Evolutionary conservation across 176 grass and related monocot genomes (phyloP).

Genomic region (Ensete glaucum): DNA sequence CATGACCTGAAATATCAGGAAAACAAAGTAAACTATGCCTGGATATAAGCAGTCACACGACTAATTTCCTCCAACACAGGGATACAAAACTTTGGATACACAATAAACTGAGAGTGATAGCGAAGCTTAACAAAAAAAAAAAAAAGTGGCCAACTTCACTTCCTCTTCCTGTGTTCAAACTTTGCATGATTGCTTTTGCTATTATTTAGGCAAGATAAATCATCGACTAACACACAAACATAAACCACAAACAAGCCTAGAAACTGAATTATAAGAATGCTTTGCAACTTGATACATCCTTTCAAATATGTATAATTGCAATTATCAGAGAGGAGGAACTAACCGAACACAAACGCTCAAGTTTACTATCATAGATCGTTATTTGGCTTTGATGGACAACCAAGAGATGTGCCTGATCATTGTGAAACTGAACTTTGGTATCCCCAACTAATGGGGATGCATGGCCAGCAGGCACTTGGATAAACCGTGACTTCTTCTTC

Average conservation of each 20-base stretch:
- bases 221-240: not conserved
- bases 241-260: not conserved
- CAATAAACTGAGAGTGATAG: not conserved
- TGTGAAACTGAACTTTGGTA: slow-evolving; percentile 95
- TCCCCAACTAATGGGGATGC: slow-evolving; percentile 61
- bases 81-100: too few relatives aligned
- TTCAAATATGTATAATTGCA: not conserved
- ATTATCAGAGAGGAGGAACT: slow-evolving; percentile 12
- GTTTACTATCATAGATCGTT: slow-evolving; percentile 81
- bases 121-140: not conserved
- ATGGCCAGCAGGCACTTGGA: slow-evolving; percentile 53
- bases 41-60: too few relatives aligned
- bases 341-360: slow-evolving; percentile 68
- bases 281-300: not conserved
- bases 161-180: not conserved
- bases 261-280: not conserved
- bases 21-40: too few relatives aligned
- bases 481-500: slow-evolving; percentile 85
- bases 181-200: not conserved
- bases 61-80: too few relatives aligned
- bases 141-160: not conserved
- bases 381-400: slow-evolving; percentile 90
- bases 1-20: too few relatives aligned
- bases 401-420: slow-evolving; percentile 89
- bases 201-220: not conserved